Conservation (phyloP, 495 filamentous ascomycete genomes). For the Clohesyomyces aquaticus region DNA sequence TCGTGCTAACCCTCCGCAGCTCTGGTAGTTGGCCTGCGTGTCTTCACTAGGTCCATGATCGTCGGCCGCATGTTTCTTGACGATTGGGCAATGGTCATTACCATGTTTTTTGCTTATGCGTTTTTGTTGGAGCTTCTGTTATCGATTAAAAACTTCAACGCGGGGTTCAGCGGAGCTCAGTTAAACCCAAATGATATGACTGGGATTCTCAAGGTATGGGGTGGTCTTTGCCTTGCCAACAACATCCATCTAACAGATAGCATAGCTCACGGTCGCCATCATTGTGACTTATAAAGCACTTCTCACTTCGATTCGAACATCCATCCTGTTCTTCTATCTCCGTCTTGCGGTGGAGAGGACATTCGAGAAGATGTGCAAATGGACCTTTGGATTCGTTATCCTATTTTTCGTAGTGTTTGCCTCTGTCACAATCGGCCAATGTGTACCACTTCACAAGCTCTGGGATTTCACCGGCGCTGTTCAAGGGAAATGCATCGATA, state of each 20-base stretch:
- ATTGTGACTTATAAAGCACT: conserved; percentile 22
- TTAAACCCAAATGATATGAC: conserved; percentile 30
- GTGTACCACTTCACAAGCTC: conserved; percentile 49
- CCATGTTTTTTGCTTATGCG: conserved; percentile 14
- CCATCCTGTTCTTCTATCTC: conserved; percentile 55
- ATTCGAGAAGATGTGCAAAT: conserved; percentile 35
- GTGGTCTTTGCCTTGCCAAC: no score
- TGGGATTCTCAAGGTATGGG: conserved; percentile 40
- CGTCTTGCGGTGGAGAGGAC: conserved; percentile 42
- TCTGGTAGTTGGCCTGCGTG: conserved; percentile 11
- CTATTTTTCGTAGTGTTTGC: conserved; percentile 45
- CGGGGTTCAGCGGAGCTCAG: conserved; percentile 12
- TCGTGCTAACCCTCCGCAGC: not conserved
- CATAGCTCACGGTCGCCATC: conserved; percentile 7
- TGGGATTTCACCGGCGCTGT: conserved; percentile 51
- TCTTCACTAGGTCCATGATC: conserved; percentile 27
- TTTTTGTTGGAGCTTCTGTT: conserved; percentile 19
- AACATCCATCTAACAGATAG: not conserved
- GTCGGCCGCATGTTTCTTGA: conserved; percentile 14
- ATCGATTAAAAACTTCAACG: conserved; percentile 9
- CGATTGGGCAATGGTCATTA: conserved; percentile 30
- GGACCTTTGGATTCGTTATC: conserved; percentile 42
- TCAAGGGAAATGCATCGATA: conserved; percentile 52
- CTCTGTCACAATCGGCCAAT: conserved; percentile 50
- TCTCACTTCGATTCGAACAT: conserved; percentile 45